Base-by-base conservation (phyloP, 495 filamentous ascomycete species). In the Barbatosphaeria neglecta region DNA sequence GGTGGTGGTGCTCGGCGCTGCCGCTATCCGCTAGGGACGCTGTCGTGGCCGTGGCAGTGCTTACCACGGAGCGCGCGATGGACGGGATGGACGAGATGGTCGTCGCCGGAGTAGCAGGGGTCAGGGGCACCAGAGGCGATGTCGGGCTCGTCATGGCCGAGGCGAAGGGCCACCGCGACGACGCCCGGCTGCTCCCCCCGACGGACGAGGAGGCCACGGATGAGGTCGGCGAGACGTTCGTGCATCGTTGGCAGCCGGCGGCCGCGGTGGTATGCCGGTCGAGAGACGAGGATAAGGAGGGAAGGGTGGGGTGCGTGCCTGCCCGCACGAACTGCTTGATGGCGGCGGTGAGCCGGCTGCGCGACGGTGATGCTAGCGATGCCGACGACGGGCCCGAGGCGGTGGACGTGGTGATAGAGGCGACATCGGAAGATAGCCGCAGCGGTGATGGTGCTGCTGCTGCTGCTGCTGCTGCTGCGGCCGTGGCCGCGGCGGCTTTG, bases 321-420 rank as follows among this genome's bases (percentile, higher is more conserved):
- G 59, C 55, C 39, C 64, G 63, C 25, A 71, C 62, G 37, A 72
- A 44, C 27, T 69, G 67, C 43, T 57, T 66, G 27, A 72, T 41
- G 15, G 61, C 61, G 18, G 60, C 41, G 25, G 62, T 33, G 52
- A 66, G 55, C 50, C 54, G 33, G 38, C 59, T 37, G 39, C 49
- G 51, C 41, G 52, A 18, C 41, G 61, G 46, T n/a, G n/a, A n/a
- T n/a, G n/a, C n/a, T 38, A 60, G 54, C 55, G 54, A 46, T 37
- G 53, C n/a, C n/a, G n/a, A n/a, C n/a, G n/a, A n/a, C n/a, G n/a
- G n/a, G n/a, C n/a, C n/a, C n/a, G n/a, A n/a, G n/a, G n/a, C n/a
- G n/a, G n/a, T n/a, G n/a, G n/a, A n/a, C n/a, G n/a, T n/a, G n/a
- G n/a, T n/a, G n/a, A n/a, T n/a, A n/a, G n/a, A n/a, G n/a, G n/a